These are phyloP conservation scores for Posidonia oceanica DNA, from an alignment of 116 monocot species.

Conservation along the genomic window DNA sequence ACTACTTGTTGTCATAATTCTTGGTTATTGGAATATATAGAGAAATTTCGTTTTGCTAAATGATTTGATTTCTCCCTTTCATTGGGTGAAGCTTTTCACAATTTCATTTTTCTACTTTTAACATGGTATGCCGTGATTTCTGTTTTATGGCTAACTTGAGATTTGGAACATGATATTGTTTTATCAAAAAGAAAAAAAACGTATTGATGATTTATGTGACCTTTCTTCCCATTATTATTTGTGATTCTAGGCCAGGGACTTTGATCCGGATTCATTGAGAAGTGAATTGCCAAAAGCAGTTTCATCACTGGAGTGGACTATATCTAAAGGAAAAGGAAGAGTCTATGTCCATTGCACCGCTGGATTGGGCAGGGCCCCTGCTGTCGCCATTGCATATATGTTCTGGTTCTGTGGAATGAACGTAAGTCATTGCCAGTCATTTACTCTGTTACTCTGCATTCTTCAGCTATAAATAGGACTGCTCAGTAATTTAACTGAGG, in stretches of 20 bases:
- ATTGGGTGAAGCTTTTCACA: neutral
- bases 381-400: slow-evolving; percentile 76
- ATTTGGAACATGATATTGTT: neutral
- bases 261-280: slow-evolving; percentile 81
- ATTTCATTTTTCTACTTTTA: neutral
- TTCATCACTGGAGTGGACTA: slow-evolving; percentile 79
- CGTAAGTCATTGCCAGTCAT: neutral
- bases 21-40: too few relatives aligned
- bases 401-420: slow-evolving; percentile 61
- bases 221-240: neutral
- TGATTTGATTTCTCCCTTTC: too few relatives aligned
- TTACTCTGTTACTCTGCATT: neutral
- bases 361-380: slow-evolving; percentile 87
- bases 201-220: neutral
- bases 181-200: neutral
- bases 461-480: neutral
- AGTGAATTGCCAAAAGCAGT: slow-evolving; percentile 73
- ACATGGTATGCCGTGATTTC: too few relatives aligned
- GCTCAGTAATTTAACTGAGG: too few relatives aligned
- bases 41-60: too few relatives aligned
- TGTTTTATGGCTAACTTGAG: too few relatives aligned
- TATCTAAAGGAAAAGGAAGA: slow-evolving; percentile 63
- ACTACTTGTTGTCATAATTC: too few relatives aligned
- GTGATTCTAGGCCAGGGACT: slow-evolving; percentile 60
- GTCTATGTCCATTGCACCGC: slow-evolving; percentile 89